Percentiles rank a stretch among this genome's conserved stretches.
These are phyloP conservation scores for Exobasidium rhododendri DNA, from an alignment of 1,284 basidiomycete genomes.

Conservation along the genomic window DNA sequence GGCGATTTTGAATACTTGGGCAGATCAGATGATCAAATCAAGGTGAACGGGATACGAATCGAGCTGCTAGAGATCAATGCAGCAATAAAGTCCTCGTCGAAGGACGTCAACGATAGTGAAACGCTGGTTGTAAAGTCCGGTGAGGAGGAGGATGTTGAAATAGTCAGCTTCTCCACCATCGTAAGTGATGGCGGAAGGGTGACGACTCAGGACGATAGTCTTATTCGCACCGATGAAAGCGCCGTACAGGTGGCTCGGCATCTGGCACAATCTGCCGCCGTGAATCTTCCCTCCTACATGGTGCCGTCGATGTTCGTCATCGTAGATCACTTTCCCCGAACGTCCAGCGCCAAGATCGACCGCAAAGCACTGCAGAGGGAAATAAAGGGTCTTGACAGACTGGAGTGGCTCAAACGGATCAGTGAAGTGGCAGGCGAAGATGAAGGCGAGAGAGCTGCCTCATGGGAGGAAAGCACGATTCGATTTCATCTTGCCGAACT, in stretches of 20 bases:
- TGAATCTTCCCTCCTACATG: constrained; percentile 51
- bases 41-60: constrained; percentile 56
- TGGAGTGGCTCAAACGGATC: constrained; percentile 42
- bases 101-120: constrained; percentile 45
- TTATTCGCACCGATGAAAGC: constrained; percentile 34
- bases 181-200: constrained; percentile 12
- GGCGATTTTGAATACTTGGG: constrained; percentile 55
- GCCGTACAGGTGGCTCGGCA: constrained; percentile 33
- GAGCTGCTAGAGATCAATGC: constrained; percentile 56
- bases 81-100: constrained; percentile 45
- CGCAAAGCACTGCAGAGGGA: constrained; percentile 50
- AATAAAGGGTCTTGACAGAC: constrained; percentile 39
- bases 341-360: constrained; percentile 56
- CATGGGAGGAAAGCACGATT: constrained; percentile 18
- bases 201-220: constrained; percentile 2
- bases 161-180: constrained; percentile 53
- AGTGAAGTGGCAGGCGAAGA: constrained; percentile 22
- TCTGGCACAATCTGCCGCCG: constrained; percentile 30
- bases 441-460: no score
- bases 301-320: constrained; percentile 53
- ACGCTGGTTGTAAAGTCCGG: constrained; percentile 46
- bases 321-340: constrained; percentile 53
- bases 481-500: constrained; percentile 34
- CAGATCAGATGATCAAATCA: constrained; percentile 56
- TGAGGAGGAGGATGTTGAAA: constrained; percentile 31